Base-by-base conservation (phyloP, 2,329 filamentous ascomycete genomes). In the Phialophora tarda region DNA sequence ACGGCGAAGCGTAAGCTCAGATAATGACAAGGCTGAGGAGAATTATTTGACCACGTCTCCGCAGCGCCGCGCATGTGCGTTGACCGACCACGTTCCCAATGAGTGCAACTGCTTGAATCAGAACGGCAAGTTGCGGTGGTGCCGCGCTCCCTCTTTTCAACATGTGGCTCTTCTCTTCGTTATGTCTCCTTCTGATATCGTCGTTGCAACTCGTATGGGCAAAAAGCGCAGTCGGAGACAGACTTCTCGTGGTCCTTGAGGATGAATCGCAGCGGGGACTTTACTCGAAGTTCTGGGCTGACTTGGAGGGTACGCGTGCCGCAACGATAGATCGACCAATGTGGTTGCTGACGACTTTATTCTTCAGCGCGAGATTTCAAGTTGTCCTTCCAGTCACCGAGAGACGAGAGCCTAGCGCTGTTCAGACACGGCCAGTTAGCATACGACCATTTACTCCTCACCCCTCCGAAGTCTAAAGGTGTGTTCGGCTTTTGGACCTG, bases 401-500 rank as follows among this genome's bases (percentile, higher is more conserved):
- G 95, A 82, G 91, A 87, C 77, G 87, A 92, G 61, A 83, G 84
- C 59, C 81, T 98, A 74, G 85, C 87, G 59, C 84, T 99, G 71
- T 96, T 97, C 82, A 84, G 88, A 76, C 88, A 95, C 70, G 95
- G 94, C 76, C 92, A 95, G 82, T 88, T 91, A 78, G 88, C 87
- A 70, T 98, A 93, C 80, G 94, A 98, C 81, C 94, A 99, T 80
- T 82, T 98, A 71, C 80, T 98, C 71, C 85, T 99, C 73, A 87
- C 98, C 71, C 95, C 95, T 60, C 88, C 89, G 67, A 96, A 94
- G 80, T 88, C 91, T 34, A 99, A 99, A 86, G 93, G 91, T 92
- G 77, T 23, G 48, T 7, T 47, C 28, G 34, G 32, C 34, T 21
- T 30, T 38, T 10, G 24, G 32, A n/a, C 23, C 30, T 28, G 47